These are phyloP conservation scores for Suillus brevipes DNA, from an alignment of 768 basidiomycete species.

Conservation along the genomic window DNA sequence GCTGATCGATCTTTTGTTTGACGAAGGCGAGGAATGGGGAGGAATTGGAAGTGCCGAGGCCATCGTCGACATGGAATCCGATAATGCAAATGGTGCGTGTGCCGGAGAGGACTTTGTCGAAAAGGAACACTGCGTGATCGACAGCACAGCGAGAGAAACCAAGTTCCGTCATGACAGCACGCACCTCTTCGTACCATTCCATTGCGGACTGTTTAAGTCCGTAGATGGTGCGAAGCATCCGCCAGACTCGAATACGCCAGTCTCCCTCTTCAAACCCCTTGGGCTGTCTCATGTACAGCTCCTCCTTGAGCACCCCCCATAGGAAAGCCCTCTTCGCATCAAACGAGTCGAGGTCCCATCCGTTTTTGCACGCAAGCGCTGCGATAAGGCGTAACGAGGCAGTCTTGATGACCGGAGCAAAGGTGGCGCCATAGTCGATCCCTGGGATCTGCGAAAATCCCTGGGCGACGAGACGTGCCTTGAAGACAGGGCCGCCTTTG, in stretches of 20 bases:
- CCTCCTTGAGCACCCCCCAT: not conserved
- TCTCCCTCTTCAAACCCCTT: not conserved
- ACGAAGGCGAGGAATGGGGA: accelerated
- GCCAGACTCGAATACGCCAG: no score
- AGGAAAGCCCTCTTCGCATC: not conserved
- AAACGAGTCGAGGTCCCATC: not conserved
- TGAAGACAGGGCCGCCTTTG: not conserved
- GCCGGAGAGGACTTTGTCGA: not conserved
- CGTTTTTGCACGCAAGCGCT: not conserved
- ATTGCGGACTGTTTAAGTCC: not conserved
- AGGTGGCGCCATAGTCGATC: not conserved
- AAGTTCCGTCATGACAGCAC: not conserved
- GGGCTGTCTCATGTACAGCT: not conserved
- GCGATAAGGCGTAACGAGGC: not conserved
- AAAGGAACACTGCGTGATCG: not conserved
- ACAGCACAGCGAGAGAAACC: not conserved
- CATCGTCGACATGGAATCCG: not conserved
- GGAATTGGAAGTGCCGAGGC: not conserved
- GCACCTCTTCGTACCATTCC: not conserved
- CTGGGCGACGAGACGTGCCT: not conserved
- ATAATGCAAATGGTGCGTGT: not conserved
- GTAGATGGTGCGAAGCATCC: not conserved
- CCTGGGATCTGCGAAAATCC: not conserved
- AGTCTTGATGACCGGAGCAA: not conserved
- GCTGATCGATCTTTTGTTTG: not conserved